Conservation (phyloP, 768 basidiomycete genomes). For the Xanthoconium stramineum region DNA sequence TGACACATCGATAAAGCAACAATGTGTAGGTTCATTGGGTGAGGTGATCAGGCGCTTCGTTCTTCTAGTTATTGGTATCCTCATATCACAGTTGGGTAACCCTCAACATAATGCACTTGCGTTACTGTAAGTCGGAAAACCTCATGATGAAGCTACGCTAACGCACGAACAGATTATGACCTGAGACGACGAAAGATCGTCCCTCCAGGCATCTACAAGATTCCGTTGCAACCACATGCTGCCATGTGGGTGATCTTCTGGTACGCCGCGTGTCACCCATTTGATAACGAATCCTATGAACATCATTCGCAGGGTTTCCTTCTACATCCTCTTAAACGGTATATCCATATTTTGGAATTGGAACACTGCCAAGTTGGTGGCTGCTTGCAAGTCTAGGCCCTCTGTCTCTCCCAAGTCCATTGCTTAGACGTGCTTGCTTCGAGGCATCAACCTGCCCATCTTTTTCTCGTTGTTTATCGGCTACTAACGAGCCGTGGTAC, state of each 20-base stretch:
- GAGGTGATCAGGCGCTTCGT: conserved; percentile 10
- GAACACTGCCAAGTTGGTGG: conserved; percentile 48
- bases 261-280: conserved; percentile 39
- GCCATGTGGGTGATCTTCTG: conserved; percentile 70
- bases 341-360: conserved; percentile 64
- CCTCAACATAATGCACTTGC: conserved; percentile 70
- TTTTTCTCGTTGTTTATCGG: conserved; percentile 44
- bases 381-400: conserved; percentile 32
- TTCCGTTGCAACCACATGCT: conserved; percentile 60
- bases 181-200: conserved; percentile 44
- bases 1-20: conserved; percentile 33
- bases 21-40: conserved; percentile 58
- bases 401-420: neutral
- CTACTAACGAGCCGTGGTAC: conserved; percentile 37
- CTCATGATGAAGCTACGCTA: neutral
- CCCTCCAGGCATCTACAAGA: conserved; percentile 60
- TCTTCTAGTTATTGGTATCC: conserved; percentile 48
- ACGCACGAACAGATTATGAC: conserved; percentile 10
- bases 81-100: conserved; percentile 53
- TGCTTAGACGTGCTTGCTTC: neutral
- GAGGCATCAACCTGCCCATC: conserved; percentile 40
- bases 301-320: conserved; percentile 15
- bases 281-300: neutral
- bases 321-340: conserved; percentile 60
- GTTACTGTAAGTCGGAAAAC: conserved; percentile 50